Evolutionary conservation across 2,329 filamentous ascomycete species (phyloP).

Genomic region (Aspergillus latus): DNA sequence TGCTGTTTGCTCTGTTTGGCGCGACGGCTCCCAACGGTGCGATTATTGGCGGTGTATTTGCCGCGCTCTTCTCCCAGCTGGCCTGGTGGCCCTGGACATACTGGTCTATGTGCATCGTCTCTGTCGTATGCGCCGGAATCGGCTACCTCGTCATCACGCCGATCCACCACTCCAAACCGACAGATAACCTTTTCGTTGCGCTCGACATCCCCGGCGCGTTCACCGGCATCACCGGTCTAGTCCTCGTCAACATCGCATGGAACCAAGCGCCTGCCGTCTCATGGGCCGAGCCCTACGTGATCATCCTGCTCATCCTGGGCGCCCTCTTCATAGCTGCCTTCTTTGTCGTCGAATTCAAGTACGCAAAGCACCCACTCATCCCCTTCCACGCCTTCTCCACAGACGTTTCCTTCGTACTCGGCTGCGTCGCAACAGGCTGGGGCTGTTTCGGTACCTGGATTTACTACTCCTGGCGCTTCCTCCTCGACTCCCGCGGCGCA

Average conservation of each 20-base stretch:
- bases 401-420: constrained; percentile 37
- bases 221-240: constrained; percentile 55
- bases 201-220: constrained; percentile 44
- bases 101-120: constrained; percentile 41
- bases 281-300: constrained; percentile 59
- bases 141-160: constrained; percentile 34
- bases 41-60: constrained; percentile 44
- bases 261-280: constrained; percentile 63
- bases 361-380: constrained; percentile 55
- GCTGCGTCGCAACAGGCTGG: constrained; percentile 45
- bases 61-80: constrained; percentile 41
- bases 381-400: constrained; percentile 48
- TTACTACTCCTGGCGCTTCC: constrained; percentile 41
- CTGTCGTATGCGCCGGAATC: constrained; percentile 40
- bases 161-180: constrained; percentile 14
- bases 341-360: constrained; percentile 50
- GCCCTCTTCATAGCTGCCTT: constrained; percentile 56
- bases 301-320: constrained; percentile 58
- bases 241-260: constrained; percentile 67
- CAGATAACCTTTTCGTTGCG: constrained; percentile 20
- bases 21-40: constrained; percentile 50
- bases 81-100: constrained; percentile 57
- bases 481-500: constrained; percentile 25
- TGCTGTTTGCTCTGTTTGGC: constrained; percentile 58
- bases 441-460: constrained; percentile 44